phyloP scores from a whole-genome alignment of 106 monocot genomes.

The Cymbidium sinense region DNA sequence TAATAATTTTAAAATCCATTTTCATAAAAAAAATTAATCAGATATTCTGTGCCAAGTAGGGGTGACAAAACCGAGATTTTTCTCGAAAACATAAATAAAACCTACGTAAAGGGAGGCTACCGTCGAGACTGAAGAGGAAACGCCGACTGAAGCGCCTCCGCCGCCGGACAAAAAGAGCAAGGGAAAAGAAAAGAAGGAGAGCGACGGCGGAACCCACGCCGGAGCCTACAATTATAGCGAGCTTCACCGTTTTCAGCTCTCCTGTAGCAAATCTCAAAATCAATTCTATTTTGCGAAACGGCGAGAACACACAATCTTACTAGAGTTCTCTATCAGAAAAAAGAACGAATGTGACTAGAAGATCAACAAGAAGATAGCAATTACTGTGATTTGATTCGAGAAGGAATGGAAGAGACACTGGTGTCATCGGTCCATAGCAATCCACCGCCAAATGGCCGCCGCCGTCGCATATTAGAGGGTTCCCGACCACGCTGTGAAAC shows the following conservation, averaged over 20 bases:
- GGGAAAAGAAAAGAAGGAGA: slow-evolving; percentile 23
- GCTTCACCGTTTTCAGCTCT: slow-evolving; percentile 34
- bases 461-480: slow-evolving; percentile 90
- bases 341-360: not conserved
- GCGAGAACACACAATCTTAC: no score
- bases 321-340: not conserved
- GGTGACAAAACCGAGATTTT: no score
- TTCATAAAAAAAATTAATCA: no score
- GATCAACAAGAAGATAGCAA: not conserved
- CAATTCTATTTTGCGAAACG: not conserved
- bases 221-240: slow-evolving; percentile 63
- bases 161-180: slow-evolving; percentile 42
- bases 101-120: slow-evolving; percentile 8
- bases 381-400: slow-evolving; percentile 49
- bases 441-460: slow-evolving; percentile 33
- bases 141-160: slow-evolving; percentile 41
- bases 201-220: slow-evolving; percentile 42
- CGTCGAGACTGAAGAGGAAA: slow-evolving; percentile 45
- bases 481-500: slow-evolving; percentile 50
- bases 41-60: no score
- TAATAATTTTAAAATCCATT: no score
- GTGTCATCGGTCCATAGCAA: slow-evolving; percentile 43
- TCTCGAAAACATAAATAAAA: no score
- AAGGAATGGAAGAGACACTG: slow-evolving; percentile 38
- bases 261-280: slow-evolving; percentile 12